Evolutionary conservation across 768 basidiomycete species (phyloP).

Genomic region (Lactifluus hygrophoroides): DNA sequence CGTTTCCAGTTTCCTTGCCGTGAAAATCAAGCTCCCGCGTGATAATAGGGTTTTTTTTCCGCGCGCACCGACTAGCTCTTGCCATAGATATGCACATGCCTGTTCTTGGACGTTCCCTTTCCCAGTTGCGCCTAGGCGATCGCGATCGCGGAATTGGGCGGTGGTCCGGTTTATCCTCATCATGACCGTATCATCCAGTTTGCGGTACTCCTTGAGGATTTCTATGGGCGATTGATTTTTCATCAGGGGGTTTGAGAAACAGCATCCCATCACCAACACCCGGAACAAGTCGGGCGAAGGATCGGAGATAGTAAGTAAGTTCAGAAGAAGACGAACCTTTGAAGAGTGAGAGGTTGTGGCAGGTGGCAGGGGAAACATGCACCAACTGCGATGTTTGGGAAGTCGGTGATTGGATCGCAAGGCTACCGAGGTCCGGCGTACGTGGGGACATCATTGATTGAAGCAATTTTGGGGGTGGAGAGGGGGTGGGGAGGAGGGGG

Average conservation of each 20-base stretch:
- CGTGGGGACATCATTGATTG: constrained; percentile 28
- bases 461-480: neutral
- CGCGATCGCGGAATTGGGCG: constrained; percentile 66
- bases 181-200: constrained; percentile 68
- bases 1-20: constrained; percentile 51
- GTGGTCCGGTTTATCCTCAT: constrained; percentile 77
- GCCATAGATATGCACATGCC: constrained; percentile 71
- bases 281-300: neutral
- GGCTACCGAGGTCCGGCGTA: constrained; percentile 51
- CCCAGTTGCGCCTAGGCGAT: constrained; percentile 40
- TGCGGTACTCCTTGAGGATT: constrained; percentile 73
- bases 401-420: constrained; percentile 62
- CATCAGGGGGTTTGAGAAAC: constrained; percentile 6
- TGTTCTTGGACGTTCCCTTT: constrained; percentile 57
- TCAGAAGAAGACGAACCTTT: constrained; percentile 43
- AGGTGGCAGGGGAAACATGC: constrained; percentile 66
- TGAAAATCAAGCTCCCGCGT: constrained; percentile 34
- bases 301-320: neutral
- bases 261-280: too few relatives aligned
- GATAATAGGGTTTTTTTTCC: constrained; percentile 16
- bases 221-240: constrained; percentile 35
- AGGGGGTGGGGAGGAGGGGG: too few relatives aligned
- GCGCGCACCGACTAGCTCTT: constrained; percentile 59
- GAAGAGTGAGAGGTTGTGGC: constrained; percentile 67
- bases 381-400: constrained; percentile 50